These are phyloP conservation scores for Nothopassalora personata DNA, from an alignment of 2,329 filamentous ascomycete genomes.

Conservation along the genomic window DNA sequence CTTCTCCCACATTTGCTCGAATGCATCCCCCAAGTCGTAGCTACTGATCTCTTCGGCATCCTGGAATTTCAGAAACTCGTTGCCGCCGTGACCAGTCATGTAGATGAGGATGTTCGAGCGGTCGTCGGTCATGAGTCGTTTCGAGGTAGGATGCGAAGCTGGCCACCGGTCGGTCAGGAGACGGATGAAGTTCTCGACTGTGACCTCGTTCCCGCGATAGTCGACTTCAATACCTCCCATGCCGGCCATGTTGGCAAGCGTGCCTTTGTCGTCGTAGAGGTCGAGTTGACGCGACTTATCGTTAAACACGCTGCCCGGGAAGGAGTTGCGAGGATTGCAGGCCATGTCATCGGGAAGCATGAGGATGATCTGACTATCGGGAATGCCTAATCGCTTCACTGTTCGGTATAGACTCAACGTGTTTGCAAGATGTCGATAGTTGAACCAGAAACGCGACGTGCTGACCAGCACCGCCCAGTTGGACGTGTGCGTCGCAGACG, in stretches of 20 bases:
- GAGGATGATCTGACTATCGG: conserved; percentile 97
- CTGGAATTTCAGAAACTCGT: conserved; percentile 97
- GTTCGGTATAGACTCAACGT: conserved; percentile 96
- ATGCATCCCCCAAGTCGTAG: conserved; percentile 92
- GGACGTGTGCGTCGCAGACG: conserved; percentile 75
- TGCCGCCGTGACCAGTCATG: conserved; percentile 97
- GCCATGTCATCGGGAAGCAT: conserved; percentile 99
- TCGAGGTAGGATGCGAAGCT: conserved; percentile 90
- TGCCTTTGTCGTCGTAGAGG: conserved; percentile 71
- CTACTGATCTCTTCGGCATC: conserved; percentile 96
- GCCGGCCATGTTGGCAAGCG: conserved; percentile 20
- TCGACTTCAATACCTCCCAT: conserved; percentile 76
- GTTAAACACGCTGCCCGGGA: conserved; percentile 96
- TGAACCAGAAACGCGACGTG: conserved; percentile 99
- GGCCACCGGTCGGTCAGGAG: conserved; percentile 90
- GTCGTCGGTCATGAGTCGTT: conserved; percentile 88
- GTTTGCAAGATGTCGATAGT: conserved; percentile 96
- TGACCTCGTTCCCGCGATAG: conserved; percentile 96
- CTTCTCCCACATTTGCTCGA: conserved; percentile 99
- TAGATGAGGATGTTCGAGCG: conserved; percentile 96
- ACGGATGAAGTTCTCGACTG: conserved; percentile 96
- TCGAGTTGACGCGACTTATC: conserved; percentile 94
- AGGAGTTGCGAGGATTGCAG: conserved; percentile 96
- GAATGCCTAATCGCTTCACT: conserved; percentile 94
- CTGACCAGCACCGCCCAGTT: conserved; percentile 99